A percentile compares a stretch with the other conserved stretches of the same genome.
These are phyloP conservation scores for Skeletonema tropicum DNA, from an alignment of 108 stramenopile species.

Conservation along the genomic window DNA sequence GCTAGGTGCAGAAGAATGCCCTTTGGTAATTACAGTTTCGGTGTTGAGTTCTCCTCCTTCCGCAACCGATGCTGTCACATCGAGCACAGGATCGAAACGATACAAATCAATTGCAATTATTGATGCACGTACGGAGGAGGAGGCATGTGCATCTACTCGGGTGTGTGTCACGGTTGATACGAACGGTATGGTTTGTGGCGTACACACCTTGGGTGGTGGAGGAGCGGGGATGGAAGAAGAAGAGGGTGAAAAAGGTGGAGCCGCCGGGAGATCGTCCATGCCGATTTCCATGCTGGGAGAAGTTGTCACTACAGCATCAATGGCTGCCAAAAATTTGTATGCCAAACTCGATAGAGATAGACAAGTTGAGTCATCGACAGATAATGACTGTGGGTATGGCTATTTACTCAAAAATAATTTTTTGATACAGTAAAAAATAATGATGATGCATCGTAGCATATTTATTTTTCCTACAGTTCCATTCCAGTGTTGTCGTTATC, in stretches of 20 bases:
- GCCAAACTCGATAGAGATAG: conserved; percentile 20
- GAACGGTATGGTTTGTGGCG: conserved; percentile 54
- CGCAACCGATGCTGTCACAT: conserved; percentile 5
- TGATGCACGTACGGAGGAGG: conserved; percentile 74
- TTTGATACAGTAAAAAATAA: conserved; percentile 33
- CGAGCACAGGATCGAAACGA: conserved; percentile 10
- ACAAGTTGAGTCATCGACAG: background rate
- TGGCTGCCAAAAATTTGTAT: conserved; percentile 41
- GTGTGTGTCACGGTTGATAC: conserved; percentile 68
- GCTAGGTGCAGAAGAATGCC: conserved; percentile 53
- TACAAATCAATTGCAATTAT: conserved; percentile 49
- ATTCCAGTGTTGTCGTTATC: background rate
- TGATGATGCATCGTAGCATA: background rate
- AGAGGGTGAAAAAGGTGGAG: conserved; percentile 20
- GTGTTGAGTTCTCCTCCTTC: conserved; percentile 43
- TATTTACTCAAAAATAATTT: conserved; percentile 38
- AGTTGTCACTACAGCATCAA: conserved; percentile 32
- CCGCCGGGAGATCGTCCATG: conserved; percentile 28
- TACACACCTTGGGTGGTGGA: conserved; percentile 57
- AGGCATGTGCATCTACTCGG: conserved; percentile 61
- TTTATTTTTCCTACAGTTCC: background rate
- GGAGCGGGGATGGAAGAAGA: conserved; percentile 23
- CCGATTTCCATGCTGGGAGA: conserved; percentile 49
- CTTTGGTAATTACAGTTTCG: conserved; percentile 62
- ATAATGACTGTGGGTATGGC: conserved; percentile 29